phyloP scores from a whole-genome alignment of 2,329 filamentous ascomycete species.

The Cordyceps cateniannulata region DNA sequence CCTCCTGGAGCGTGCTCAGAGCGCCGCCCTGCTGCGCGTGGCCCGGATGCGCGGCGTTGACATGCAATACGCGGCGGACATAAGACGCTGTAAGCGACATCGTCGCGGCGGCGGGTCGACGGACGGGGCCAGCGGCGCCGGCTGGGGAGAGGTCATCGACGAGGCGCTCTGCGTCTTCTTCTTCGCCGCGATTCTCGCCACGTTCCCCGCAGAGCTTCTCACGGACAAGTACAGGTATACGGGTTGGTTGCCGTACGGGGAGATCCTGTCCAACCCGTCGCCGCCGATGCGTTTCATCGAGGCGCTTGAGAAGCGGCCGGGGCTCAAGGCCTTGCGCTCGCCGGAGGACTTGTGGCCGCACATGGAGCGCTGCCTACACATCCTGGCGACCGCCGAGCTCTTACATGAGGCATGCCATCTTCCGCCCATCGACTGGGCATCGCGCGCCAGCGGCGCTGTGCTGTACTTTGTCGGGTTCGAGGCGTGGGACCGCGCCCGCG shows the following conservation, averaged over 20 bases:
- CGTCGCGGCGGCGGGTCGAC: neutral
- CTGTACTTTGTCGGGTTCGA: constrained; percentile 13
- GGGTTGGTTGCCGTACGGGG: constrained; percentile 1
- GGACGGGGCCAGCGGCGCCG: neutral
- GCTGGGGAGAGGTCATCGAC: neutral
- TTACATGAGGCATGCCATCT: neutral
- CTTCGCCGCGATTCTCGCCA: neutral
- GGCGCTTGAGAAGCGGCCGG: neutral
- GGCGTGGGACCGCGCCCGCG: constrained; percentile 9
- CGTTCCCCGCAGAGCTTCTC: neutral
- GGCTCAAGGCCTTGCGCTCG: neutral
- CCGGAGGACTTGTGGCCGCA: neutral
- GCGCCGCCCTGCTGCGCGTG: neutral
- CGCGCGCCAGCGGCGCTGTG: neutral
- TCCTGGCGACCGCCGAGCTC: neutral
- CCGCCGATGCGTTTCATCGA: neutral
- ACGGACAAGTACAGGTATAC: neutral
- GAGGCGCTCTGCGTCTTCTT: neutral
- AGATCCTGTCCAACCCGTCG: neutral
- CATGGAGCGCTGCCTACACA: neutral
- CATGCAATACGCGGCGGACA: neutral
- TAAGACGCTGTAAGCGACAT: neutral
- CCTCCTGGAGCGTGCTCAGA: constrained; percentile 4
- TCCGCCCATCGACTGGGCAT: neutral
- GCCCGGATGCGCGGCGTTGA: neutral